Conservation (phyloP, 2,329 filamentous ascomycete species). For the Botrytis deweyae region DNA sequence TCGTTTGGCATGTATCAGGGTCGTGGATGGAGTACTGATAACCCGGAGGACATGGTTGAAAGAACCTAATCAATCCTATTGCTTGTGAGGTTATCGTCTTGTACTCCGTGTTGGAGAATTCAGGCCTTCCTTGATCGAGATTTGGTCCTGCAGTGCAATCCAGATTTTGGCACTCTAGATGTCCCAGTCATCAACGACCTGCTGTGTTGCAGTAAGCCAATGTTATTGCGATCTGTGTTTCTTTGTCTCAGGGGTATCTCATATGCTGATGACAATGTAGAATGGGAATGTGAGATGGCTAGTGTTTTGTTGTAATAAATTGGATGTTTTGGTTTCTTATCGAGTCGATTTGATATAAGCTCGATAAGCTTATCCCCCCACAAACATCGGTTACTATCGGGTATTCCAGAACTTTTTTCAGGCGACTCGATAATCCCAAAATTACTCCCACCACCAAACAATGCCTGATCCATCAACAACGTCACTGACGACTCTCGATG, state of each 20-base stretch:
- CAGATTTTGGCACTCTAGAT: neutral
- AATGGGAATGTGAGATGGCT: neutral
- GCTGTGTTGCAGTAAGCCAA: neutral
- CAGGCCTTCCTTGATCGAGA: neutral
- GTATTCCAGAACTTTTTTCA: neutral
- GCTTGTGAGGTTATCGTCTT: neutral
- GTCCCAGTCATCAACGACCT: neutral
- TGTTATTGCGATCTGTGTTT: neutral
- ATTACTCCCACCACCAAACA: neutral
- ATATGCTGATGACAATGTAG: neutral
- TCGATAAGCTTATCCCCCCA: neutral
- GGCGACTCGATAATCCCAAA: neutral
- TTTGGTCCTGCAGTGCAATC: neutral
- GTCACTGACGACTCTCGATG: slow-evolving; percentile 51
- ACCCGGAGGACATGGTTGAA: neutral
- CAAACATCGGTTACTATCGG: slow-evolving; percentile 11
- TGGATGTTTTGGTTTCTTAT: neutral
- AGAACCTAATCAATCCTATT: neutral
- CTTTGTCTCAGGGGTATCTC: neutral
- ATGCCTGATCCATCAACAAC: slow-evolving; percentile 20
- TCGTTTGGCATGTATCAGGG: neutral
- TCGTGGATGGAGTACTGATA: neutral
- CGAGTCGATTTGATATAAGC: neutral
- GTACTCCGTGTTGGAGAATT: neutral
- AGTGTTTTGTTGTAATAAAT: neutral